Evolutionary conservation across 768 basidiomycete species (phyloP).

Genomic region (Coprinopsis sp.): DNA sequence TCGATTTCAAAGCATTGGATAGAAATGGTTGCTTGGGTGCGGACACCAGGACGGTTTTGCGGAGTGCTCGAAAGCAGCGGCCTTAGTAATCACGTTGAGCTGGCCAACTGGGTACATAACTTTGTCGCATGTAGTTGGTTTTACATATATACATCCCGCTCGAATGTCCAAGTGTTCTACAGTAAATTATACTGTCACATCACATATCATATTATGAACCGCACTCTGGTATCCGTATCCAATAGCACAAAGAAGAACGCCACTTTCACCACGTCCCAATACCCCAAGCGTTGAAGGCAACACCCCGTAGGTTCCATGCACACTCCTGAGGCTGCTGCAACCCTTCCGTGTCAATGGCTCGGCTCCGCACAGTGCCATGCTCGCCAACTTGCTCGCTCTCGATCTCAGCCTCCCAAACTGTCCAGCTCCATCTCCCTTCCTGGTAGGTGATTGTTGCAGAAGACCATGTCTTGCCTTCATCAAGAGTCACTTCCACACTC

Average conservation of each 20-base stretch:
- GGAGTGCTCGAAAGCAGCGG: too few species aligned
- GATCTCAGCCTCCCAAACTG: constrained; percentile 55
- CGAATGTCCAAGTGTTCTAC: too few species aligned
- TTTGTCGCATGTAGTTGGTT: too few species aligned
- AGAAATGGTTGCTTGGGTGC: too few species aligned
- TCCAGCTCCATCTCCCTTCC: constrained; percentile 70
- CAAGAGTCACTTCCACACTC: constrained; percentile 46
- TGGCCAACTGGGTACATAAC: too few species aligned
- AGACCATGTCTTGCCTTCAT: constrained; percentile 50
- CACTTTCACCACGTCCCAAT: constrained; percentile 33
- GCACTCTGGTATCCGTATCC: too few species aligned
- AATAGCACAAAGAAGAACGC: not conserved
- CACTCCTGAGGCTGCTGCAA: constrained; percentile 44
- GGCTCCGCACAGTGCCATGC: constrained; percentile 39
- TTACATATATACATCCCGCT: too few species aligned
- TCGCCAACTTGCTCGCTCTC: constrained; percentile 22
- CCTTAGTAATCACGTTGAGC: too few species aligned
- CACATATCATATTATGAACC: too few species aligned
- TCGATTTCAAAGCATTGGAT: too few species aligned
- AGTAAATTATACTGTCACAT: too few species aligned
- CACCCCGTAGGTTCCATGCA: constrained; percentile 65
- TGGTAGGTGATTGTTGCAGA: constrained; percentile 52
- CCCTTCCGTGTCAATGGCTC: constrained; percentile 49
- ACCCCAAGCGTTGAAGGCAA: constrained; percentile 54
- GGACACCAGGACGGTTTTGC: too few species aligned